Conservation (phyloP, 2,329 filamentous ascomycete species). For the Aspergillus awamori region DNA sequence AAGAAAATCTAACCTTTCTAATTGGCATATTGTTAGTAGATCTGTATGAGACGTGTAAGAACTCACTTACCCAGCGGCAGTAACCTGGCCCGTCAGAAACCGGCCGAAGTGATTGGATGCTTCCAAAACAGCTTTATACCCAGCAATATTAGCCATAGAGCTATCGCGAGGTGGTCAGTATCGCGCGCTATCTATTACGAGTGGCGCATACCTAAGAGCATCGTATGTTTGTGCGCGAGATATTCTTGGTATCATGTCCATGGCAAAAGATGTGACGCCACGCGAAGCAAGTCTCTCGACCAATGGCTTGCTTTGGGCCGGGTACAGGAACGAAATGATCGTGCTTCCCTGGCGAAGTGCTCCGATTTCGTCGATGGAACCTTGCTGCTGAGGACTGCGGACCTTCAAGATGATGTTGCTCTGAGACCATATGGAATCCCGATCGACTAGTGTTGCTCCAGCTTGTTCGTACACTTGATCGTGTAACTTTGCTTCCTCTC, state of each 20-base stretch:
- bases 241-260: constrained; percentile 91
- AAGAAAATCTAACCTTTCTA: constrained; percentile 28
- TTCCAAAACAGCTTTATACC: constrained; percentile 88
- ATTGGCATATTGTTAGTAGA: constrained; percentile 29
- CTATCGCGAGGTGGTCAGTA: constrained; percentile 46
- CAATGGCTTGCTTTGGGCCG: constrained; percentile 74
- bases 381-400: constrained; percentile 67
- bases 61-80: constrained; percentile 69
- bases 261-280: constrained; percentile 78
- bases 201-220: constrained; percentile 59
- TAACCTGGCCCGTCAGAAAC: constrained; percentile 86
- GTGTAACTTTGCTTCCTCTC: constrained; percentile 72
- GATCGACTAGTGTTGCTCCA: constrained; percentile 75
- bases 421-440: constrained; percentile 69
- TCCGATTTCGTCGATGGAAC: constrained; percentile 65
- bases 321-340: constrained; percentile 81
- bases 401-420: constrained; percentile 85
- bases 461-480: constrained; percentile 77
- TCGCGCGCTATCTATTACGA: neutral
- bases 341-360: constrained; percentile 70
- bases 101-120: constrained; percentile 87
- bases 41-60: neutral
- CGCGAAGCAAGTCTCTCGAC: constrained; percentile 72
- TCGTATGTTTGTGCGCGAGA: constrained; percentile 88
- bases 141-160: constrained; percentile 93